Base-by-base conservation (phyloP, 1,284 basidiomycete species). In the Ceratobasidium theobromae region DNA sequence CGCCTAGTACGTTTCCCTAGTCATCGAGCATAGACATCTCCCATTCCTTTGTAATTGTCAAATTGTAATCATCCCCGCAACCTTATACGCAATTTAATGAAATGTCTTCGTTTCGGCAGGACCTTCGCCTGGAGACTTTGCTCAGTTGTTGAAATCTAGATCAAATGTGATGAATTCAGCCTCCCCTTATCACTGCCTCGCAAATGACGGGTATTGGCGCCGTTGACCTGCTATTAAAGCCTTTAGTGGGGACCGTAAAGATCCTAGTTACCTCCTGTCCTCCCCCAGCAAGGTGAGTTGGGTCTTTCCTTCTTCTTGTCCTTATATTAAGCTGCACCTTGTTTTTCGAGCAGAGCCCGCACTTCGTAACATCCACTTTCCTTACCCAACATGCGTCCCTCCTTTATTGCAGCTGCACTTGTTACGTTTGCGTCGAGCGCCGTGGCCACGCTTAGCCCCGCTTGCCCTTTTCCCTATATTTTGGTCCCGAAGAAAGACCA, bases 381-480 rank as follows among this genome's bases (percentile, higher is more conserved):
- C n/a, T n/a, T n/a, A n/a, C n/a, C n/a, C n/a, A n/a, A n/a, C 28
- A 64, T 64, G 60, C 60, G 49, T 27, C 40, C 40, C n/a, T 53
- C 38, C 25, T 45, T 64, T 33, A 35, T 64, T 53, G 38, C 30
- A n/a, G 18, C 28, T n/a, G 23, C 49, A 4, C 16, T 53, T 9
- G n/a, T 64, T 25, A 49, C 60, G 14, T 53, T 45, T 27, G 60
- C 60, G 5, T 53, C 49, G 2, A 23, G 49, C 16, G 38, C 23
- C 9, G 35, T 48, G 45, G 45, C 45, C 23, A 48, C 45, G 6
- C 27, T 48, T 25, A 23, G 27, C 21, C 12, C 21, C 5, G 45
- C 45, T 6, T 48, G 45, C 45, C 45, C 45, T 5, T 25, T 14
- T 3, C 45, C 14, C 21, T 48, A 48, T 14, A 14, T 5, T 5